Conservation (phyloP, 441 rosid species). For the Adansonia madagascariensis region DNA sequence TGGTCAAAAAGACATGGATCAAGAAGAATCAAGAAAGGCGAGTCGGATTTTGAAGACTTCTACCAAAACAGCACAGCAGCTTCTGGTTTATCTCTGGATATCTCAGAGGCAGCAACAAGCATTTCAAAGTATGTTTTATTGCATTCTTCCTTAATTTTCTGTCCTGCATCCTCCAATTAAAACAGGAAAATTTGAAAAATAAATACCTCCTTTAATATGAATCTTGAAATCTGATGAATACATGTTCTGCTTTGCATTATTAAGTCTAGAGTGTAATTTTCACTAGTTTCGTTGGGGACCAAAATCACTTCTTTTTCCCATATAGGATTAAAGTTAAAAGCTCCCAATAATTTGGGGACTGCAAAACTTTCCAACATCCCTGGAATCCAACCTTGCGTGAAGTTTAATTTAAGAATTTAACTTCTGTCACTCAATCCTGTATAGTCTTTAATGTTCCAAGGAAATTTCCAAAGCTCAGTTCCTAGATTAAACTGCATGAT, state of each 20-base stretch:
- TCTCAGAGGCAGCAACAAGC: constrained; percentile 54
- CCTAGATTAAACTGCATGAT: constrained; percentile 14
- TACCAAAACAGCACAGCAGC: constrained; percentile 32
- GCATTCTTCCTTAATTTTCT: not conserved
- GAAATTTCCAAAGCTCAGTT: not conserved
- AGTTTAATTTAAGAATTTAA: not conserved
- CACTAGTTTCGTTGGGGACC: not conserved
- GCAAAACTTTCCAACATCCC: not conserved
- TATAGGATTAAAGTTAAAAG: not conserved
- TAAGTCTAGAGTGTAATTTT: not conserved
- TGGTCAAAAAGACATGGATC: constrained; percentile 56
- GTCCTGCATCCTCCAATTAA: not conserved
- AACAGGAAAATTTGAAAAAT: not conserved
- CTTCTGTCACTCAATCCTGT: not conserved
- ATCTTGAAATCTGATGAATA: not conserved
- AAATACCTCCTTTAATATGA: not conserved
- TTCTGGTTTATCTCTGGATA: constrained; percentile 57
- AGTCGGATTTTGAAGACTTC: constrained; percentile 47
- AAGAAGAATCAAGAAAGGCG: constrained; percentile 42
- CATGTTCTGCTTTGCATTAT: not conserved
- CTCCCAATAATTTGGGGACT: not conserved
- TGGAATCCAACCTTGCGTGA: not conserved
- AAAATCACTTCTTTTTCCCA: not conserved
- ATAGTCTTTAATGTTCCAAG: not conserved
- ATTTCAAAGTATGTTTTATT: constrained; percentile 54